phyloP scores from a whole-genome alignment of 2,329 filamentous ascomycete species.

The Aureobasidium sp. region DNA sequence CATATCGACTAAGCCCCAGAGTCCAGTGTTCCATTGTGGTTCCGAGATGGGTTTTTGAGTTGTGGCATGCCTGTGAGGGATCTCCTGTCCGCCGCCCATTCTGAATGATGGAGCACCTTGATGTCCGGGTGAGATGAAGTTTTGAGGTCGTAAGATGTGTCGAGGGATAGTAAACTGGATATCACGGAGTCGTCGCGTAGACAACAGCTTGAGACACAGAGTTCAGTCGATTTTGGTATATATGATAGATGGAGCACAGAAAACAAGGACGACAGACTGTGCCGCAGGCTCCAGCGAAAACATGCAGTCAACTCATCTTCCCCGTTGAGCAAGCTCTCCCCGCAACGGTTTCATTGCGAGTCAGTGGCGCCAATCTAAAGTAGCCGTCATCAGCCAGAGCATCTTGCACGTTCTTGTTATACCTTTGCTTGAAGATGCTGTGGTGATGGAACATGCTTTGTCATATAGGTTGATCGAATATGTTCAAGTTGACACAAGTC shows the following conservation, averaged over 20 bases:
- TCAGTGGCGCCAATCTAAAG: constrained; percentile 3
- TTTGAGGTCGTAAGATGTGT: neutral
- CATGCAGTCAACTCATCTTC: too few relatives aligned
- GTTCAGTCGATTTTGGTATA: neutral
- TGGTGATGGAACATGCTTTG: too few relatives aligned
- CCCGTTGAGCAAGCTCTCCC: neutral
- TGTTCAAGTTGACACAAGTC: neutral
- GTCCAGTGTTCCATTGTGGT: constrained; percentile 12
- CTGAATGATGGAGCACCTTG: neutral
- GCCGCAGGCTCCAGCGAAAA: neutral
- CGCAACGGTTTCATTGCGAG: constrained; percentile 9
- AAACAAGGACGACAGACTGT: neutral
- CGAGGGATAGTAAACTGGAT: neutral
- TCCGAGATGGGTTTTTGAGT: neutral
- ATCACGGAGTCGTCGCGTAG: neutral
- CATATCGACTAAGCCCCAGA: constrained; percentile 15
- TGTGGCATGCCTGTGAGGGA: neutral
- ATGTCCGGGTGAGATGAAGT: neutral
- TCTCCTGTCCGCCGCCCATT: constrained; percentile 7
- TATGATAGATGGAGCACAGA: neutral
- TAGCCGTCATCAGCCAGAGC: neutral
- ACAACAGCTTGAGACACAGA: neutral
- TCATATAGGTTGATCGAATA: neutral
- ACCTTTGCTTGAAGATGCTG: neutral
- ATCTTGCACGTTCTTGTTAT: neutral